Conservation (phyloP, 2,329 filamentous ascomycete species). For the Shiraia bambusicola region DNA sequence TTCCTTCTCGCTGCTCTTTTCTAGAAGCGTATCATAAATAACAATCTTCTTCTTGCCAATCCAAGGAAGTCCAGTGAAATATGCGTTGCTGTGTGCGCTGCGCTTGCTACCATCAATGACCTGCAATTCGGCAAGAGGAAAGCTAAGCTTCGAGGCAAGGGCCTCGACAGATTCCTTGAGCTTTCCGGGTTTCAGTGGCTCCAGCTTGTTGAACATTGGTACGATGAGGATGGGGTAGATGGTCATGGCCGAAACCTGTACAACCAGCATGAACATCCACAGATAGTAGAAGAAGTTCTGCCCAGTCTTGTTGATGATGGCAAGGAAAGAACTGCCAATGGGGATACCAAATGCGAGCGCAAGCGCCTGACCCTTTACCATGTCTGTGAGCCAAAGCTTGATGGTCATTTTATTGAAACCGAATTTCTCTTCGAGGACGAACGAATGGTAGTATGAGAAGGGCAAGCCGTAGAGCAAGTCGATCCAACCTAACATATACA, state of each 20-base stretch:
- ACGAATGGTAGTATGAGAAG: conserved; percentile 85
- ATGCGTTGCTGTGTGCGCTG: conserved; percentile 85
- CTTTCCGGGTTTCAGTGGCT: conserved; percentile 80
- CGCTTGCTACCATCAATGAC: conserved; percentile 93
- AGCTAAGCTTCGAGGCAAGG: conserved; percentile 79
- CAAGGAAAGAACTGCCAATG: conserved; percentile 86
- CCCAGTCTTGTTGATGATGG: conserved; percentile 92
- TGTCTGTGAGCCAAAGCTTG: conserved; percentile 82
- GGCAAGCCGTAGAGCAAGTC: conserved; percentile 79
- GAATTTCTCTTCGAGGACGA: conserved; percentile 93
- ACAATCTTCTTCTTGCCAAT: conserved; percentile 93
- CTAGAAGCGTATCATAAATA: conserved; percentile 95
- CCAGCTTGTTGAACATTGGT: conserved; percentile 97
- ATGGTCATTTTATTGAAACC: conserved; percentile 99
- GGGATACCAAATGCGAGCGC: conserved; percentile 79
- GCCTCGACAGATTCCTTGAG: conserved; percentile 87
- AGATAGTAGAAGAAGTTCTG: conserved; percentile 97
- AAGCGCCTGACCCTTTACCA: conserved; percentile 87
- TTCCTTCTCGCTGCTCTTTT: conserved; percentile 89
- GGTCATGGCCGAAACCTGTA: conserved; percentile 93
- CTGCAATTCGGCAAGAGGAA: conserved; percentile 88
- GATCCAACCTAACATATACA: conserved; percentile 81
- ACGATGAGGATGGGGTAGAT: conserved; percentile 94
- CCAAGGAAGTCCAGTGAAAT: conserved; percentile 97
- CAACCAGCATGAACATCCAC: conserved; percentile 85